Conservation (phyloP, 306 rosid genomes). For the Erythrophleum fordii region DNA sequence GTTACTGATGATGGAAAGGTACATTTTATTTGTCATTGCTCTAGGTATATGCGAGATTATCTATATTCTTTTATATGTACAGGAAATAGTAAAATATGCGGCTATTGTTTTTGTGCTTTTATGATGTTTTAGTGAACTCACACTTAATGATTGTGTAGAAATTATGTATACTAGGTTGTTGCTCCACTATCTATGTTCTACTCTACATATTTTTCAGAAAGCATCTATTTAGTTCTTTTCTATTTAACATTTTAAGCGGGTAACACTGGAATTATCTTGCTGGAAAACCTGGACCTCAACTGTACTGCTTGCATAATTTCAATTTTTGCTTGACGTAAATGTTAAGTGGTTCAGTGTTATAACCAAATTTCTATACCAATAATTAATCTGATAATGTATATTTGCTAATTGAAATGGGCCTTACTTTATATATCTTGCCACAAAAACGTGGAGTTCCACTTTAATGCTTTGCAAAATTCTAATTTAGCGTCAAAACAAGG, state of each 20-base stretch:
- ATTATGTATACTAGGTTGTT: not conserved
- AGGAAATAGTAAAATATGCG: constrained; percentile 20
- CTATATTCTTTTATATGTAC: constrained; percentile 15
- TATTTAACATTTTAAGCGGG: constrained; percentile 29
- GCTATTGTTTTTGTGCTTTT: constrained; percentile 19
- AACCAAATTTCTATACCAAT: constrained; percentile 2
- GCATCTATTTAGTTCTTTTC: not conserved
- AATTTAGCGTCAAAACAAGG: not conserved
- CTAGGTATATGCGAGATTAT: constrained; percentile 23
- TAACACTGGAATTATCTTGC: constrained; percentile 20
- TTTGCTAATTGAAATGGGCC: constrained; percentile 19
- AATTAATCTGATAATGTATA: not conserved
- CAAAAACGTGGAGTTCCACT: constrained; percentile 26
- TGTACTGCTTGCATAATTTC: constrained; percentile 11
- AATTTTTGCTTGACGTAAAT: not conserved
- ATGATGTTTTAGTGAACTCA: not conserved
- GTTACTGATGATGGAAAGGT: constrained; percentile 94
- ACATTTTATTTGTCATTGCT: constrained; percentile 23
- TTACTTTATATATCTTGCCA: constrained; percentile 7
- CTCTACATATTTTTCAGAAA: not conserved
- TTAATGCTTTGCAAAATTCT: not conserved
- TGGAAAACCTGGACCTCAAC: constrained; percentile 26
- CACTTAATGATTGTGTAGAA: not conserved
- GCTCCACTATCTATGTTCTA: constrained; percentile 3
- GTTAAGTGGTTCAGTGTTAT: constrained; percentile 9